Conservation (phyloP, 805 yeast species). For the Lipomyces sp. region DNA sequence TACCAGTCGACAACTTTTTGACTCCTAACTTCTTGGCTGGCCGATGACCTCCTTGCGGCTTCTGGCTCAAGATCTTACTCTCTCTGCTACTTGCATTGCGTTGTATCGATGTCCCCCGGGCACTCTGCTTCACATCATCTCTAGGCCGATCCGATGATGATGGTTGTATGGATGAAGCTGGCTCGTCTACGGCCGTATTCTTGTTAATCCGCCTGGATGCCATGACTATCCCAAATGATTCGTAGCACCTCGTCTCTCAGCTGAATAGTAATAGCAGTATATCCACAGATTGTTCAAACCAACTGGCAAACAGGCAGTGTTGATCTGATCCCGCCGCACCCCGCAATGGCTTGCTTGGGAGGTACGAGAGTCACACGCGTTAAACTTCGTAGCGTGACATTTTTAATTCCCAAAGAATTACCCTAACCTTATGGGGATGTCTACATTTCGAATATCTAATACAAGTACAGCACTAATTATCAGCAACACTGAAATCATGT, state of each 20-base stretch:
- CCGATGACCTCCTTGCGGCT: neutral
- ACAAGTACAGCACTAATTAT: neutral
- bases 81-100: neutral
- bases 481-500: neutral
- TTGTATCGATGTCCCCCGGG: neutral
- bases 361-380: neutral
- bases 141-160: neutral
- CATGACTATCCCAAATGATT: neutral
- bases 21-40: constrained; percentile 8
- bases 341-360: neutral
- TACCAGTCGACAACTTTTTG: constrained; percentile 6
- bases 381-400: too few species aligned
- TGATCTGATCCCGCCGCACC: neutral
- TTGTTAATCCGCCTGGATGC: neutral
- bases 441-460: neutral
- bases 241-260: neutral
- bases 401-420: too few species aligned
- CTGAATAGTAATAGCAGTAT: neutral
- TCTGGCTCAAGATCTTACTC: neutral
- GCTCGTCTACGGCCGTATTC: neutral
- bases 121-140: neutral
- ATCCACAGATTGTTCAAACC: neutral
- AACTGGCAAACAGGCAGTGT: too few species aligned
- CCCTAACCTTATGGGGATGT: neutral
- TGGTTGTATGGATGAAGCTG: neutral